Base-by-base conservation (phyloP, 345 rosid genomes). In the Eutrema yunnanense region DNA sequence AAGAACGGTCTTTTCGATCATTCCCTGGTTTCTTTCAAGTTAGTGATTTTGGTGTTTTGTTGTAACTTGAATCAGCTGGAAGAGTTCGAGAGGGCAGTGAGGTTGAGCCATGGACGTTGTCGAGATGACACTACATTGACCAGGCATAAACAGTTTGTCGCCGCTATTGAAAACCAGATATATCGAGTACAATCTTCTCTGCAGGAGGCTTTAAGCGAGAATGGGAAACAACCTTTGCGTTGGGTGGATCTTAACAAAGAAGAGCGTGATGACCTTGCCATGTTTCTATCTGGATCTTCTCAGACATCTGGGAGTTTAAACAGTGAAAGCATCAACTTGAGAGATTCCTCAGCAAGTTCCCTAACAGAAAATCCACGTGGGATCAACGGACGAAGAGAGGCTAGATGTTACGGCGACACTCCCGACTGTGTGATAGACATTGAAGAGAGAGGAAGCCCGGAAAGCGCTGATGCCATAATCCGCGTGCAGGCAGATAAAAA, bases 181-280 rank as follows among this genome's bases (percentile, higher is more conserved):
- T 65, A 62, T 11, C 82, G 49, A 70, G 92, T 92, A 14, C 88
- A 92, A 68, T 75, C 84, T 40, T 75, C 85, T 29, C 75, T 92
- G 71, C 82, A 67, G 68, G 87, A 85, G 72, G 71, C 84, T 38
- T 83, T 80, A 65, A 61, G 55, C 11, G 81, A 78, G 82, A 86
- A 85, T 48, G 96, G 91, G 52, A 87, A 86, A 67, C 89, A 83
- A 40, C 83, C 94, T 59, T 70, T 86, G 79, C 86, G 78, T 75
- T 90, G 85, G 91, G 84, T 92, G 47, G 84, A 88, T 80, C 78
- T 89, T 56, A 84, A 92, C 67, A 78, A 89, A 82, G 89, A 88
- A 73, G 98, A 92, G 73, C 62, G 96, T 27, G 89, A 90, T 78
- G 95, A 92, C 74, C 83, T 92, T 54, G 98, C 96, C 1, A 73